These are phyloP conservation scores for Filosporella fistucella DNA, from an alignment of 495 filamentous ascomycete genomes.

Conservation along the genomic window DNA sequence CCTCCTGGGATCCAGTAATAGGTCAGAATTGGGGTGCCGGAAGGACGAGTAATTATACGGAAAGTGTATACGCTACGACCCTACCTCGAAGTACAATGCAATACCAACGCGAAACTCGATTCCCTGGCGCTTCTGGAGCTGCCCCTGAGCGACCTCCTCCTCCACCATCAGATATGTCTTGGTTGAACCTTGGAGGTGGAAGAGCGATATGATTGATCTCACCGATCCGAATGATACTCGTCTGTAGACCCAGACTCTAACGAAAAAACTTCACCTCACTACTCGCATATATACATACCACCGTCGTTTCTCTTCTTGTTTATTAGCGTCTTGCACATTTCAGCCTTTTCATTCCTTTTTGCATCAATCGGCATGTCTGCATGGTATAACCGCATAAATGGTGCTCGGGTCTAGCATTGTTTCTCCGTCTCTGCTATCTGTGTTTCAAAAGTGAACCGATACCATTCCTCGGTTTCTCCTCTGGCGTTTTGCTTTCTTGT, in stretches of 20 bases:
- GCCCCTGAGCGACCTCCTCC: conserved; percentile 38
- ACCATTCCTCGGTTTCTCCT: too few species aligned
- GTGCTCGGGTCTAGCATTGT: too few species aligned
- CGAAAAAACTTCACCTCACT: not conserved
- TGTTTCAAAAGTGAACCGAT: too few species aligned
- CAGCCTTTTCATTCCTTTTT: too few species aligned
- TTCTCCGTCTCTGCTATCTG: too few species aligned
- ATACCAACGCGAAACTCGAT: conserved; percentile 28
- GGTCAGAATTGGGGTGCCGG: conserved; percentile 41
- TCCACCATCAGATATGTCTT: conserved; percentile 63
- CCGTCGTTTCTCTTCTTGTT: conserved; percentile 4
- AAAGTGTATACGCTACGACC: conserved; percentile 39
- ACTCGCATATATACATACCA: conserved; percentile 4
- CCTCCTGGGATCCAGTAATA: conserved; percentile 45
- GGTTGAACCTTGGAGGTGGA: conserved; percentile 55
- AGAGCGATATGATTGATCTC: conserved; percentile 6
- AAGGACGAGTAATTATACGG: conserved; percentile 59
- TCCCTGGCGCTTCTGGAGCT: conserved; percentile 3
- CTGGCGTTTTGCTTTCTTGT: too few species aligned
- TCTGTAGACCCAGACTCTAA: too few species aligned
- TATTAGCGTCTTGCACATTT: conserved; percentile 23
- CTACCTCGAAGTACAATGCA: conserved; percentile 29
- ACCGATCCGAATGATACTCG: too few species aligned
- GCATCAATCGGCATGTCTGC: too few species aligned
- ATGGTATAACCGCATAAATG: too few species aligned